Evolutionary conservation across 2,329 filamentous ascomycete genomes (phyloP), one percentile per base, ranked within the genome.

Genomic region (Raffaelea arxii): DNA sequence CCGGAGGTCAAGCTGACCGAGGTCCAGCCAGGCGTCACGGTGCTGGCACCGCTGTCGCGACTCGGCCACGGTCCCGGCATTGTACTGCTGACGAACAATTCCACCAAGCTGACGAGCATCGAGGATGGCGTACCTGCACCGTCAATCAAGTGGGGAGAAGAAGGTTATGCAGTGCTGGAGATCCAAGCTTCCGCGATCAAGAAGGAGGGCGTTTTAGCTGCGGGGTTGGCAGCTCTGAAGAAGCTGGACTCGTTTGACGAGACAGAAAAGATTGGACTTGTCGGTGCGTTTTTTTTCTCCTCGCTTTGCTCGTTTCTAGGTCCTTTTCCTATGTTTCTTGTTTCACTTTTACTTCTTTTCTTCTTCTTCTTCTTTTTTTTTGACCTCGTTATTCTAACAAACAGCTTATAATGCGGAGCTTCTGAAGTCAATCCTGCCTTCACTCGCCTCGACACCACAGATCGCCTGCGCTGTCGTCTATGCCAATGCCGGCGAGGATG

Each of bases 71-170:
- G 47, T 2, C 47, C 47, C 3, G 47, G 49, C 1, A 42, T 50
- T 1, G 21, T 50, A 4, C 38, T 50, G 6, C 32, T 50, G 1
- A 45, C 41, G 10, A 43, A 43, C 11, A 30, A 46, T 2, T 41
- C 46, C 4, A 4, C 49, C 2, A 41, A 50, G 7, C 14, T 39
- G 16, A 32, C 47, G 6, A 43, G 42, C 6, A 48, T 50, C 30
- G n/a, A 21, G 6, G 32, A 48, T 19, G 49, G 49, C 12, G 46
- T 48, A 22, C 49, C 49, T 1, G 45, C 38, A 9, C 75, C 77
- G 0, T 55, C 77, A 14, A 58, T 75, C 50, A 86, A 86, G 61
- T 86, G 82, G 82, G 81, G 80, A 0, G 82, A 86, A 57, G 82
- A 86, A 58, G 79, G 82, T 0, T 85, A 77, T 53, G 66, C 74